Evolutionary conservation across 257 asterid species (phyloP).

Genomic region (Capsicum pubescens): DNA sequence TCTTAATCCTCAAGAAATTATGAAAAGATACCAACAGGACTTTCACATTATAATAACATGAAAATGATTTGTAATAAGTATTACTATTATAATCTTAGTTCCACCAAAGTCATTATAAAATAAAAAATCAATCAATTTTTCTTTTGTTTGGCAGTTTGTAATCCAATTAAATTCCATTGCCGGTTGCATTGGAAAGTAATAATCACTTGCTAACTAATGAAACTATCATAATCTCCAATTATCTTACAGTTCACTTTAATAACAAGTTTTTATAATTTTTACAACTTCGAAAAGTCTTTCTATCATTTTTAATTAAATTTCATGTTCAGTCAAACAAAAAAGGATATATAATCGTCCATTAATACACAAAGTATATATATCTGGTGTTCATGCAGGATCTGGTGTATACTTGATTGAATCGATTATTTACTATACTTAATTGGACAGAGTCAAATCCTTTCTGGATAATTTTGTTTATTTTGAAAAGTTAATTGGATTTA

Average conservation of each 20-base stretch:
- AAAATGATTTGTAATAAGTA: background rate
- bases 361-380: too few relatives aligned
- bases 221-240: constrained; percentile 32
- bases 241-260: background rate
- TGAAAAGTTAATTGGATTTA: background rate
- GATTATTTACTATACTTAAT: background rate
- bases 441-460: constrained; percentile 2
- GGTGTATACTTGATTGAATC: background rate
- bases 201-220: background rate
- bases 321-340: too few relatives aligned
- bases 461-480: constrained; percentile 1
- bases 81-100: background rate
- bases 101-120: background rate
- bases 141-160: background rate
- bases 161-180: background rate
- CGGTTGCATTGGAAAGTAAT: constrained; percentile 30
- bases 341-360: too few relatives aligned
- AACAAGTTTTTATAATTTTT: too few relatives aligned
- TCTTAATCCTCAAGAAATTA: background rate
- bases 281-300: too few relatives aligned
- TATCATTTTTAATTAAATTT: too few relatives aligned
- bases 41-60: background rate
- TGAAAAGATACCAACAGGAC: background rate
- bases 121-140: background rate
- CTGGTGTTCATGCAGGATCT: too few relatives aligned